Evolutionary conservation across 352 stramenopile species (phyloP).

Genomic region (Phytophthora cryptogea): DNA sequence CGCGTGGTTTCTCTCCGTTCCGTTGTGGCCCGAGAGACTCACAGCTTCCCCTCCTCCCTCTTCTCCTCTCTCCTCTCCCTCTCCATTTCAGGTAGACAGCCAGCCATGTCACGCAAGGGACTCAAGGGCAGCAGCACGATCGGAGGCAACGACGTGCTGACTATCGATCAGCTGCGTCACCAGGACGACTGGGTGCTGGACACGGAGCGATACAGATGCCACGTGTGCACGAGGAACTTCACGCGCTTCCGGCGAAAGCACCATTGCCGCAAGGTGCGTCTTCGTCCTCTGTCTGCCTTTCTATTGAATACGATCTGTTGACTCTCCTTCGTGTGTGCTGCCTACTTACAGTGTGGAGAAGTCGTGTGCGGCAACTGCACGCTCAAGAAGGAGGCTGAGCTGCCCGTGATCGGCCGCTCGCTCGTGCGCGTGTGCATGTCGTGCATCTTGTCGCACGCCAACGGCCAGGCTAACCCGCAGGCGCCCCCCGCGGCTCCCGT

Average conservation of each 20-base stretch:
- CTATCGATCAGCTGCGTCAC: conserved; percentile 87
- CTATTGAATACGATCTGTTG: background rate
- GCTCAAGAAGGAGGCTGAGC: conserved; percentile 86
- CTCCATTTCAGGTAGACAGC: conserved; percentile 10
- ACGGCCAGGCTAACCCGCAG: conserved; percentile 77
- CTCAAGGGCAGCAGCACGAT: conserved; percentile 74
- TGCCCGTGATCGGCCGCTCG: conserved; percentile 83
- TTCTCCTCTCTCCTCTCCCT: background rate
- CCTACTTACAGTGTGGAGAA: conserved; percentile 68
- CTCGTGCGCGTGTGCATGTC: conserved; percentile 90
- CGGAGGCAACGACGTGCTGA: conserved; percentile 85
- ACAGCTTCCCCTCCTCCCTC: conserved; percentile 12
- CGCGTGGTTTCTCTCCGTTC: conserved; percentile 1
- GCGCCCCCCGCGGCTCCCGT: conserved; percentile 46
- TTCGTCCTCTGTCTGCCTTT: background rate
- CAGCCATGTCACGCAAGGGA: conserved; percentile 68
- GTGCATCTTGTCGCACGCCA: conserved; percentile 87
- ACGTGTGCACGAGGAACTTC: conserved; percentile 90
- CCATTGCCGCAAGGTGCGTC: conserved; percentile 81
- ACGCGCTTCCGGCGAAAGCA: conserved; percentile 89
- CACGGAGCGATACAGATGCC: conserved; percentile 86
- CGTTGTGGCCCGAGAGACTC: conserved; percentile 11
- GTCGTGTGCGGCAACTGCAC: conserved; percentile 89
- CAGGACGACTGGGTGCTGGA: conserved; percentile 90
- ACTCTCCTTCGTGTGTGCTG: conserved; percentile 5